phyloP scores from a whole-genome alignment of 768 basidiomycete species.

The Amanita pallidorosea region DNA sequence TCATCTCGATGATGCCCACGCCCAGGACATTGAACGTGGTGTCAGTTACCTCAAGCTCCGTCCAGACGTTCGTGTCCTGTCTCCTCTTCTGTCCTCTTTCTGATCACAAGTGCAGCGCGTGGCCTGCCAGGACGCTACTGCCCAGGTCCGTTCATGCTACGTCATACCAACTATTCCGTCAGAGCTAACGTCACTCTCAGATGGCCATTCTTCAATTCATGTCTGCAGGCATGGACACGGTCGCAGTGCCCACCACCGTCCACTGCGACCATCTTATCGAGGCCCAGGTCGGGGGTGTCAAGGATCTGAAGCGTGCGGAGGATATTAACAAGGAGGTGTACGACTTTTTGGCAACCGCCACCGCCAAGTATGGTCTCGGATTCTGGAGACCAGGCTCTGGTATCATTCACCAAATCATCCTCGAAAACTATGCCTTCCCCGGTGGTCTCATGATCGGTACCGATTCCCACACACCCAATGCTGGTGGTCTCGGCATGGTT shows the following conservation, averaged over 20 bases:
- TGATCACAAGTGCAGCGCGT: constrained; percentile 45
- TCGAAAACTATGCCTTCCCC: constrained; percentile 99
- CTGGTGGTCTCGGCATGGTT: constrained; percentile 98
- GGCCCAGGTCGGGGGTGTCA: constrained; percentile 87
- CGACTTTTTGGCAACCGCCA: constrained; percentile 96
- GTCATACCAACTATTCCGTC: constrained; percentile 5
- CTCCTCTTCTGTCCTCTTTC: constrained; percentile 3
- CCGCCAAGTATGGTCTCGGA: constrained; percentile 97
- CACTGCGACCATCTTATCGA: constrained; percentile 99
- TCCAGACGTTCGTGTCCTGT: constrained; percentile 68
- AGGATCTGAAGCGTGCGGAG: constrained; percentile 89
- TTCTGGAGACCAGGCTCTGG: constrained; percentile 99
- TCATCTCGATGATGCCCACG: constrained; percentile 89
- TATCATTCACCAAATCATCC: constrained; percentile 98
- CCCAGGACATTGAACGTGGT: constrained; percentile 87
- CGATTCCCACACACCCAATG: constrained; percentile 98
- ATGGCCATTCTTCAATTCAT: constrained; percentile 99
- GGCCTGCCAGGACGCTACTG: constrained; percentile 86
- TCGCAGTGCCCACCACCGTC: constrained; percentile 95
- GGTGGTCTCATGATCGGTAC: constrained; percentile 99
- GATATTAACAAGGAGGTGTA: constrained; percentile 97
- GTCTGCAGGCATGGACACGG: constrained; percentile 98
- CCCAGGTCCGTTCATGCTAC: constrained; percentile 42
- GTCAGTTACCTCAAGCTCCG: constrained; percentile 94
- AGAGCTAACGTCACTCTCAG: constrained; percentile 29